These are phyloP conservation scores for Trametes polyzona DNA, from an alignment of 1,284 basidiomycete species.

Conservation along the genomic window DNA sequence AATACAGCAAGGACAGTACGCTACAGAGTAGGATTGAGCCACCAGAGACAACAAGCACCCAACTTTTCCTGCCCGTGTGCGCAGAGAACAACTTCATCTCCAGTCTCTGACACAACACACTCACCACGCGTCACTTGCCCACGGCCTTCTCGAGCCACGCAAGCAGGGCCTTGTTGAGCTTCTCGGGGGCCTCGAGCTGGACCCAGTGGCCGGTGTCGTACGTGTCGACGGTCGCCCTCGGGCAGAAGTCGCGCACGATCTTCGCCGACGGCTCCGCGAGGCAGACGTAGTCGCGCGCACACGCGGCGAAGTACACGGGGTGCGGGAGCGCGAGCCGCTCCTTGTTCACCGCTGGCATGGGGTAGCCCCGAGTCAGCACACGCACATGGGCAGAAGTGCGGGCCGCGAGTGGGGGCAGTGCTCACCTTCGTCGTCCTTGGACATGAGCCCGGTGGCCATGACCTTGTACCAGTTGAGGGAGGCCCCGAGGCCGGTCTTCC, in stretches of 20 bases:
- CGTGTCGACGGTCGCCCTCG: constrained; percentile 29
- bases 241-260: constrained; percentile 21
- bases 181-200: constrained; percentile 30
- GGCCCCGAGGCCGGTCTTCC: constrained; percentile 23
- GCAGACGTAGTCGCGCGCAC: constrained; percentile 29
- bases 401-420: not conserved
- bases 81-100: too few relatives aligned
- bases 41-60: not conserved
- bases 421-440: constrained; percentile 32
- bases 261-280: constrained; percentile 21
- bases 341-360: constrained; percentile 15
- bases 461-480: constrained; percentile 37
- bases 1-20: not conserved
- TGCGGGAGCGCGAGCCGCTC: constrained; percentile 19
- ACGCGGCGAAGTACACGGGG: constrained; percentile 31
- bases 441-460: constrained; percentile 24
- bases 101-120: not conserved
- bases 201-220: constrained; percentile 40
- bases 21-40: not conserved
- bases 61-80: too few relatives aligned
- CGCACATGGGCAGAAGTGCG: not conserved
- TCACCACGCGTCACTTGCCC: not conserved
- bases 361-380: not conserved
- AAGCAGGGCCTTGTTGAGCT: constrained; percentile 33
- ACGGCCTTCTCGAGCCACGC: constrained; percentile 26